Base-by-base conservation (phyloP, 1,284 basidiomycete species). In the Porodaedalea pini region DNA sequence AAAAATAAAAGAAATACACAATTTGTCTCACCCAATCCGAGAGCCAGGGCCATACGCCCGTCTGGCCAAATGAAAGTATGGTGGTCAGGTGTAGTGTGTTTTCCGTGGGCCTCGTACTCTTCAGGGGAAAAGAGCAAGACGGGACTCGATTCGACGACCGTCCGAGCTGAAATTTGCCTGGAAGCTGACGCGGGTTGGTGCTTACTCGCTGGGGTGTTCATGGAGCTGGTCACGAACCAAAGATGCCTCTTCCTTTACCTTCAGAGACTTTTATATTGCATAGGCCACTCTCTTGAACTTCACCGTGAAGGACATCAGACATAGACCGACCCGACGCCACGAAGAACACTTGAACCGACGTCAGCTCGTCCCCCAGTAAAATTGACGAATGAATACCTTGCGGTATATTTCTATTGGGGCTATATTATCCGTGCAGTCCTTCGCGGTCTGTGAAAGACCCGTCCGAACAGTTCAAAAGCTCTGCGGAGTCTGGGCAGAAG, bases 1-100 rank as follows among this genome's bases (percentile, higher is more conserved):
- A 29, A 10, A n/a, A 29, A 23, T n/a, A 52, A 15, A 29, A 40
- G 40, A 43, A 52, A 19, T 15, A 2, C 69, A n/a, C n/a, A n/a
- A n/a, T n/a, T n/a, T n/a, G n/a, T n/a, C 78, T 62, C 67, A 93
- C 92, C 94, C 27, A 96, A 76, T 1, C 94, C 94, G 0, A 96
- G 71, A 0, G 91, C 90, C 1, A 98, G 77, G 0, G 90, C 94
- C 90, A 93, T 92, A 1, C 83, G 81, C 0, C 88, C 88, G 62
- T 83, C 81, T 48, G 75, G 73, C 89, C 92, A 97, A 43, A 82
- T 86, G 67, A 95, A 95, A 0, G 91, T 86, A 68, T 95, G 95
- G 51, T 88, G 85, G 63, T 94, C 89, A 13, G 96, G 73, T 0
- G 89, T 71, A 0, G 90, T 95, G 64, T 87, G 75, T 62, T 72